Base-by-base conservation (phyloP, 176 grass and related monocot species). In the Oropetium thomaeum region DNA sequence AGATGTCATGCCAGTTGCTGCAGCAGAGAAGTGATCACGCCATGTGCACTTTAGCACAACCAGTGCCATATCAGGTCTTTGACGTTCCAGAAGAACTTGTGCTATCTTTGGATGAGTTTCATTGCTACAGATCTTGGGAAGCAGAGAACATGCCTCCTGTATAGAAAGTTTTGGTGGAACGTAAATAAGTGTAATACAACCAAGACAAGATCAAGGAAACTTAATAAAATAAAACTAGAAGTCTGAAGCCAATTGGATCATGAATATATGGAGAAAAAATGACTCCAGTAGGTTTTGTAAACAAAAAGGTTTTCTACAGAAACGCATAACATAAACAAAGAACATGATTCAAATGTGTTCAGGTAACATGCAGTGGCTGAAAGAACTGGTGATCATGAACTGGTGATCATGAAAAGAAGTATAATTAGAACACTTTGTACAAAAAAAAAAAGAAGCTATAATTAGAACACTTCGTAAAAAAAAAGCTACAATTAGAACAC, bases 51-150 rank as follows among this genome's bases (percentile, higher is more conserved):
- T 86, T 34, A 94, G 76, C 80, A 94, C 49, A 49, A 83, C 84
- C 38, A 98, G 59, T 78, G 95, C 90, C 59, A 93, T 84, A 72
- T 98, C 95, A 69, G 89, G 79, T 77, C 64, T 82, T 1, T 80
- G 83, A 34, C 89, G 89, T 77, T 93, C 88, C 40, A 98, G 70
- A 73, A 98, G 88, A 82, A 98, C 91, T 92, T 92, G 86, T 69
- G 89, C 67, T 85, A 98, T 88, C 80, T 90, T 98, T 14, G 89
- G 95, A 80, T 94, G 95, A 79, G 86, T 92, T 81, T 94, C 89
- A 67, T 86, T 83, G 84, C 84, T 81, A 62, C 58, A 81, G 45
- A 98, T 94, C 61, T 88, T 84, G 49, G 91, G 91, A 76, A 98
- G 84, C 81, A 92, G 81, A 83, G 72, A 65, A 52, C 85, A 89